These are phyloP conservation scores for Fusarium sp. DNA, from an alignment of 2,329 filamentous ascomycete species.

Conservation along the genomic window DNA sequence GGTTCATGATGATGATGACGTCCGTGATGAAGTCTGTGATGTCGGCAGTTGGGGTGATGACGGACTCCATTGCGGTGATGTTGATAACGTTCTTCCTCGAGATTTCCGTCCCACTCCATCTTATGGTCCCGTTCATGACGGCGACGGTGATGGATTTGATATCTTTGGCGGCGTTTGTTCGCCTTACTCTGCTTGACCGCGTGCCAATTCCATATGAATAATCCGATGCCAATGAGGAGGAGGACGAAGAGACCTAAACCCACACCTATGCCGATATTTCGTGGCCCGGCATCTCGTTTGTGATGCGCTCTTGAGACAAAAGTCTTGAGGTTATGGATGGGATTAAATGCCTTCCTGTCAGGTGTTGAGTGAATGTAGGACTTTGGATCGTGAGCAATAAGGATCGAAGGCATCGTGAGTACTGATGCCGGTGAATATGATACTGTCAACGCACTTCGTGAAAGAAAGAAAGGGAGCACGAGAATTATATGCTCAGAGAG, in stretches of 20 bases:
- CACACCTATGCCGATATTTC: constrained; percentile 18
- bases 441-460: background rate
- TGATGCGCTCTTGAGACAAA: background rate
- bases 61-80: background rate
- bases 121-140: background rate
- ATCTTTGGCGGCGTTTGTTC: background rate
- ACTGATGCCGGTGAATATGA: background rate
- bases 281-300: constrained; percentile 12
- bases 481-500: background rate
- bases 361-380: background rate
- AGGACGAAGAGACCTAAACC: constrained; percentile 22
- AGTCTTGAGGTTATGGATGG: background rate
- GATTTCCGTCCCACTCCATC: background rate
- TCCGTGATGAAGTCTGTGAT: constrained; percentile 18
- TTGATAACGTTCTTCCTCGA: background rate
- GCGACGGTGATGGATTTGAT: background rate
- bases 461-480: background rate
- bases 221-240: constrained; percentile 6
- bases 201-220: constrained; percentile 30
- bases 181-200: background rate
- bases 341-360: no score
- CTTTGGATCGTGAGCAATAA: background rate
- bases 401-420: constrained; percentile 22
- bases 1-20: background rate
- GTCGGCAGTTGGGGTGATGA: constrained; percentile 5